Base-by-base conservation (phyloP, 139 green algal genomes). In the Edaphochlamys debaryana region DNA sequence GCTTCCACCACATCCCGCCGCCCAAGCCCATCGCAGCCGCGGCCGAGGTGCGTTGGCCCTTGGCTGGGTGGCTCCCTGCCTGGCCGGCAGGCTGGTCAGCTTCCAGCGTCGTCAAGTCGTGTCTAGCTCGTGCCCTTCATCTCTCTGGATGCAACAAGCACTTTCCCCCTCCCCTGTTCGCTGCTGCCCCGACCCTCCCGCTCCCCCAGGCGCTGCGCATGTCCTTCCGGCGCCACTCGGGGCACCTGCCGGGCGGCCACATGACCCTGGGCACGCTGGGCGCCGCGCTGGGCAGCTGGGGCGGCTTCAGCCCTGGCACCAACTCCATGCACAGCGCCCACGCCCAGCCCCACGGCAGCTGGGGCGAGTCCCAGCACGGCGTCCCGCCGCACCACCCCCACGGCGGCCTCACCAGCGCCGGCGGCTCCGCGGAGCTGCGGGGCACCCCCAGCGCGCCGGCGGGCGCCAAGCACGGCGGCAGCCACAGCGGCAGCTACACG, bases 1-100 rank as follows among this genome's bases (percentile, higher is more conserved):
- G 42, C 45, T 82, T 67, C 63, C 76, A 82, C 41, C 17, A 82
- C 63, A 73, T 82, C 63, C 76, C 76, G 19, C 60, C 75, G 7
- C 75, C 75, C 40, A 40, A 60, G 60, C 60, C 54, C 6, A 60
- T 81, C 13, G 29, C 60, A 19, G 75, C 75, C 58, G 74, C 74
- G 17, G 74, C 74, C 29, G 27, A n/a, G n/a, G n/a, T n/a, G n/a
- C n/a, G n/a, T n/a, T n/a, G n/a, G n/a, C n/a, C n/a, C n/a, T n/a
- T n/a, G n/a, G n/a, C n/a, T n/a, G n/a, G n/a, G n/a, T n/a, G n/a
- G n/a, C n/a, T n/a, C n/a, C n/a, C n/a, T n/a, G n/a, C n/a, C n/a
- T n/a, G n/a, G n/a, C n/a, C n/a, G n/a, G n/a, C n/a, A n/a, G n/a
- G n/a, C n/a, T n/a, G n/a, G n/a, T n/a, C n/a, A n/a, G n/a, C n/a